These are phyloP conservation scores for Cordia subcordata DNA, from an alignment of 257 asterid genomes.

Conservation along the genomic window DNA sequence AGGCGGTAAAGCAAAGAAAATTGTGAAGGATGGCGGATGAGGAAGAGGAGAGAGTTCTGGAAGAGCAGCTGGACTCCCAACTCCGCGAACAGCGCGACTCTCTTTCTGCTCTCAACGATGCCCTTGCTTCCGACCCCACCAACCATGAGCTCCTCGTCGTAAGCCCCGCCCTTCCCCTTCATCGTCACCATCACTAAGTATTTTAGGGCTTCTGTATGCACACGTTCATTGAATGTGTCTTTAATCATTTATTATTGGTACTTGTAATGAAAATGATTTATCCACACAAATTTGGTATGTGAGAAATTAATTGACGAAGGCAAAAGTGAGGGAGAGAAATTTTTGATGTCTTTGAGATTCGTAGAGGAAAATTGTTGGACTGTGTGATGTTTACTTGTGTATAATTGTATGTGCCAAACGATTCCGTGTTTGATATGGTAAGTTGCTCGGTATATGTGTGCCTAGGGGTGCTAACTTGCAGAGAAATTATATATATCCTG, in stretches of 20 bases:
- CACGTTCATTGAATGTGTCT: neutral
- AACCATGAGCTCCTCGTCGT: slow-evolving; percentile 71
- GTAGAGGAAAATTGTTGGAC: too few relatives aligned
- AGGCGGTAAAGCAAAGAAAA: neutral
- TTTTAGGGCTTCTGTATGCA: slow-evolving; percentile 6
- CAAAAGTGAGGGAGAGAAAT: too few relatives aligned
- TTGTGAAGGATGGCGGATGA: slow-evolving; percentile 61
- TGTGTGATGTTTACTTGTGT: too few relatives aligned
- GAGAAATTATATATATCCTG: neutral
- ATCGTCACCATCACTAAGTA: too few relatives aligned
- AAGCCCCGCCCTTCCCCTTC: slow-evolving; percentile 7
- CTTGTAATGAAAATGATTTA: too few relatives aligned
- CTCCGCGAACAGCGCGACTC: slow-evolving; percentile 69
- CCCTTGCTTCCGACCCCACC: slow-evolving; percentile 64
- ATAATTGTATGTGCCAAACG: too few relatives aligned
- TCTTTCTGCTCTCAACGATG: slow-evolving; percentile 58
- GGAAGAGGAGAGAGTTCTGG: slow-evolving; percentile 65
- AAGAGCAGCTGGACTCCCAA: slow-evolving; percentile 67
- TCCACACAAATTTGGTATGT: too few relatives aligned
- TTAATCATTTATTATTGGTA: too few relatives aligned
- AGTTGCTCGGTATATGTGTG: too few relatives aligned
- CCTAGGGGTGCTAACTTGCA: neutral
- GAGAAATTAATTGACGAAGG: too few relatives aligned
- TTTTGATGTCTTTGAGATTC: too few relatives aligned
- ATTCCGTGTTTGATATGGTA: neutral